A percentile compares a stretch with the other conserved stretches of the same genome.
phyloP scores from a whole-genome alignment of 2,329 filamentous ascomycete genomes.

The Lojkania enalia region DNA sequence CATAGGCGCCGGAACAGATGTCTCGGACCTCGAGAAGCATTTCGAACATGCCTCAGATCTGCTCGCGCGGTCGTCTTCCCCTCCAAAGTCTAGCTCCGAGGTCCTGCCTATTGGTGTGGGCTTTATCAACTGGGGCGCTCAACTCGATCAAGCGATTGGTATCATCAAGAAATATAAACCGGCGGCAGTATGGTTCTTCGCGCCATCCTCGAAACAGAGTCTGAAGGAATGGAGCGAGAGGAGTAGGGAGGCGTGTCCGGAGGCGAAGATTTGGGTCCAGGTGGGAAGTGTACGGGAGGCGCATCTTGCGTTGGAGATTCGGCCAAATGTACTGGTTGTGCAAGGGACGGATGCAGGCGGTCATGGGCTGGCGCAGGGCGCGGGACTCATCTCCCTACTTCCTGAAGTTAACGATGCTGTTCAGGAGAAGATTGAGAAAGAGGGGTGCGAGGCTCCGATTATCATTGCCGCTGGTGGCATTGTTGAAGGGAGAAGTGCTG shows the following conservation, averaged over 20 bases:
- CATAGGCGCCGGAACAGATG: constrained; percentile 50
- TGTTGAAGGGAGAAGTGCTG: constrained; percentile 58
- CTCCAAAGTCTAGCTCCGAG: constrained; percentile 8
- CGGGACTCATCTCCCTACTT: constrained; percentile 59
- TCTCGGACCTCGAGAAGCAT: constrained; percentile 35
- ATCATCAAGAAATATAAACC: constrained; percentile 59
- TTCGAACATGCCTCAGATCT: constrained; percentile 30
- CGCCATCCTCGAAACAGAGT: constrained; percentile 42
- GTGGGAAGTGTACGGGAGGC: constrained; percentile 63
- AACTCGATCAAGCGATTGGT: constrained; percentile 52
- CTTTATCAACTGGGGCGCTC: constrained; percentile 60
- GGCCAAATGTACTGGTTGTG: constrained; percentile 61
- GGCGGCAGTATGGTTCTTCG: constrained; percentile 69
- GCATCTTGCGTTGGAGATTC: constrained; percentile 53
- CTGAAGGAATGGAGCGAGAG: constrained; percentile 37
- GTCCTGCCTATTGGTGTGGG: constrained; percentile 61
- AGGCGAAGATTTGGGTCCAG: constrained; percentile 61
- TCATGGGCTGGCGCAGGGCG: constrained; percentile 60
- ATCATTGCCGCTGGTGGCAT: constrained; percentile 65
- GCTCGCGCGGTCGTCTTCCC: constrained; percentile 23
- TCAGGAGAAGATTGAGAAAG: constrained; percentile 2
- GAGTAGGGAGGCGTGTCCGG: constrained; percentile 36
- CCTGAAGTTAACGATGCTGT: constrained; percentile 57
- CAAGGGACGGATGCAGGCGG: constrained; percentile 69
- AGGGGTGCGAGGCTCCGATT: constrained; percentile 25